Percentiles rank a stretch among this genome's conserved stretches.
phyloP scores from a whole-genome alignment of 2,329 filamentous ascomycete species.

The Parastagonospora avenae region DNA sequence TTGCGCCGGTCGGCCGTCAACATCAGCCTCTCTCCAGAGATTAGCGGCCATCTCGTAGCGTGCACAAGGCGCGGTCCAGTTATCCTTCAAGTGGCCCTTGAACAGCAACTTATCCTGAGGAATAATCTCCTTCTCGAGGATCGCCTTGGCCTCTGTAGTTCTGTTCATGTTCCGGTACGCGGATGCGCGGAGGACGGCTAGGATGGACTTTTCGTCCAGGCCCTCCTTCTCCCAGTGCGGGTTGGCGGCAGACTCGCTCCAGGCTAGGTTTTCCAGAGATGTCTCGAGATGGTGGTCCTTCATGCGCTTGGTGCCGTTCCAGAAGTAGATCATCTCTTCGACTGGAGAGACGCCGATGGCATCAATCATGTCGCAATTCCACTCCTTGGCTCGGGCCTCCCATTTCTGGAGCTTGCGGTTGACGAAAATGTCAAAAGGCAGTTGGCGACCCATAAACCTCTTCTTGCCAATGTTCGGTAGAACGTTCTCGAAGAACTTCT shows the following conservation, averaged over 20 bases:
- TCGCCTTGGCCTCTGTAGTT: constrained; percentile 66
- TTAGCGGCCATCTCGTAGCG: constrained; percentile 87
- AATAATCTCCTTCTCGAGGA: constrained; percentile 69
- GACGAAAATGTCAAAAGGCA: constrained; percentile 89
- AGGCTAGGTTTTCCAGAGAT: constrained; percentile 68
- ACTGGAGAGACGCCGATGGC: constrained; percentile 80
- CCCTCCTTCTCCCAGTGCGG: constrained; percentile 58
- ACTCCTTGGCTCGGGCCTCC: constrained; percentile 74
- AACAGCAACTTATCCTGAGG: constrained; percentile 59
- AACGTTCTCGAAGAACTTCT: constrained; percentile 72
- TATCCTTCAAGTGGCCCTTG: constrained; percentile 67
- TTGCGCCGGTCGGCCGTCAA: constrained; percentile 41
- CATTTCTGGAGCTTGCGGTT: constrained; percentile 85
- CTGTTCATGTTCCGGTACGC: constrained; percentile 68
- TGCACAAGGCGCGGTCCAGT: constrained; percentile 74
- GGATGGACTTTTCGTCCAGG: constrained; percentile 67
- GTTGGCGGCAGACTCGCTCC: constrained; percentile 63
- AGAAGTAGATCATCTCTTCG: constrained; percentile 92
- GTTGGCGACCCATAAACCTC: constrained; percentile 83
- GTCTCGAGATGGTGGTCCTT: constrained; percentile 65
- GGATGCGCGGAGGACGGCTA: constrained; percentile 69
- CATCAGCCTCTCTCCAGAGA: constrained; percentile 70
- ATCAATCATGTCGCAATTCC: constrained; percentile 71
- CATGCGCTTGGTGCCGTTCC: constrained; percentile 90
- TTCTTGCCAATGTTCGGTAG: constrained; percentile 81